phyloP scores from a whole-genome alignment of 192 early-diverging fungal genomes.

The Entomortierella lignicola region DNA sequence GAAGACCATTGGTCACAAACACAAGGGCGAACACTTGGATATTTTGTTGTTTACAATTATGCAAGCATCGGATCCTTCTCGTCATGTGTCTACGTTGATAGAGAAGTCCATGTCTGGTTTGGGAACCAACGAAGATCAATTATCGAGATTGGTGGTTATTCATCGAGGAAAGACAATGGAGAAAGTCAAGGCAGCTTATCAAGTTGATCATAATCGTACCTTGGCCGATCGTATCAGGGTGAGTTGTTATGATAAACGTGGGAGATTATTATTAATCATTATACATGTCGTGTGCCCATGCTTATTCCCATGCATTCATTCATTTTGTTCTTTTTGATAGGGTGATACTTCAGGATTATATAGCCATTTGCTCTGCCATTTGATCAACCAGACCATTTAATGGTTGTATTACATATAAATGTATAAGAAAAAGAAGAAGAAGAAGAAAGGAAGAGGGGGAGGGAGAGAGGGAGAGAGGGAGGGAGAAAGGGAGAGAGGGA shows the following conservation, averaged over 20 bases:
- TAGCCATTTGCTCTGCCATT: conserved; percentile 47
- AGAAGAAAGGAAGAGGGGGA: background rate
- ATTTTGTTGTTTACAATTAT: conserved; percentile 35
- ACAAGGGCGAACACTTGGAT: conserved; percentile 35
- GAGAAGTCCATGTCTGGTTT: conserved; percentile 43
- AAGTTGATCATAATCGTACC: conserved; percentile 36
- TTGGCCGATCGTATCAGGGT: conserved; percentile 49
- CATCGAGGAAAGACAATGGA: conserved; percentile 50
- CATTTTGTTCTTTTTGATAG: conserved; percentile 1
- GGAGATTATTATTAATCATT: background rate
- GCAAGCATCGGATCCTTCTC: conserved; percentile 41
- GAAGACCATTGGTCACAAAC: conserved; percentile 20
- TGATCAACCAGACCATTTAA: conserved; percentile 55
- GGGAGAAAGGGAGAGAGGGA: too few relatives aligned
- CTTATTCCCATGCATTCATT: background rate
- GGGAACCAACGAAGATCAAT: conserved; percentile 53
- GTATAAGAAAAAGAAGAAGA: background rate
- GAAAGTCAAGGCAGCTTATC: conserved; percentile 42
- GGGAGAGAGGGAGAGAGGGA: too few relatives aligned
- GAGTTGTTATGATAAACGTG: background rate
- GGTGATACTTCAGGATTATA: conserved; percentile 51
- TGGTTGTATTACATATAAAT: too few relatives aligned
- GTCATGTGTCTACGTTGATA: conserved; percentile 33
- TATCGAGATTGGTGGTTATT: conserved; percentile 42
- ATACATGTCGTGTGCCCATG: background rate